Evolutionary conservation across 1,284 basidiomycete genomes (phyloP).

Genomic region (Cutaneotrichosporon curvatum): DNA sequence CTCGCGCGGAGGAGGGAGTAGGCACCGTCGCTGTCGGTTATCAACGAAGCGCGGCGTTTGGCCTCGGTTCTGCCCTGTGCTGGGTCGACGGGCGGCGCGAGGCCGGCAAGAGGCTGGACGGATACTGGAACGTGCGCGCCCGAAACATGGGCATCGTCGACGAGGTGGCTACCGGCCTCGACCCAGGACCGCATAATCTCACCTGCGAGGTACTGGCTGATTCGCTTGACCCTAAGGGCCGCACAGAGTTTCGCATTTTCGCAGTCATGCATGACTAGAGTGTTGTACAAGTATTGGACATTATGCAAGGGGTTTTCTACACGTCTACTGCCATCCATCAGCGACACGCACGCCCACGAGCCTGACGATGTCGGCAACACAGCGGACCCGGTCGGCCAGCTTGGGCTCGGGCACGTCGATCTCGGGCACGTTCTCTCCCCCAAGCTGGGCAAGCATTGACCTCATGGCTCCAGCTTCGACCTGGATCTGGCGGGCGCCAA

Average conservation of each 20-base stretch:
- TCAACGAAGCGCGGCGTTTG: conserved; percentile 33
- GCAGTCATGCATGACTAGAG: conserved; percentile 17
- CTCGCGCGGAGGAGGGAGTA: neutral
- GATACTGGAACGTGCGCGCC: conserved; percentile 28
- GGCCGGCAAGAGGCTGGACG: conserved; percentile 23
- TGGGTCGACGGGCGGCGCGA: conserved; percentile 36
- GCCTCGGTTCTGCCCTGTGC: conserved; percentile 40
- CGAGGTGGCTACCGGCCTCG: conserved; percentile 6
- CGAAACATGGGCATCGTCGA: conserved; percentile 19
- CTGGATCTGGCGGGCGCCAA: neutral
- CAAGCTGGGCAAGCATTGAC: conserved; percentile 4
- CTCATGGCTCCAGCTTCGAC: neutral
- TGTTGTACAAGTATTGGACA: too few species aligned
- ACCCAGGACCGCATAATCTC: conserved; percentile 7
- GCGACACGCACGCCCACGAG: conserved; percentile 32
- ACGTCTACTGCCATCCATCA: conserved; percentile 25
- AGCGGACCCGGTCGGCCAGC: conserved; percentile 14
- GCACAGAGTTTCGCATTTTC: conserved; percentile 13
- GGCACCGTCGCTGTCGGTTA: conserved; percentile 37
- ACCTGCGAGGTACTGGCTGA: conserved; percentile 16
- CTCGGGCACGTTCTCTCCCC: neutral
- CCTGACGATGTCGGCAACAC: conserved; percentile 29
- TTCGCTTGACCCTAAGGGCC: conserved; percentile 10
- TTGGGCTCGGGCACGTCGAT: neutral
- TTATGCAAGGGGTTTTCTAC: neutral